A percentile compares a stretch with the other conserved stretches of the same genome.
phyloP scores from a whole-genome alignment of 768 basidiomycete genomes.

The Pulveroboletus sp. region DNA sequence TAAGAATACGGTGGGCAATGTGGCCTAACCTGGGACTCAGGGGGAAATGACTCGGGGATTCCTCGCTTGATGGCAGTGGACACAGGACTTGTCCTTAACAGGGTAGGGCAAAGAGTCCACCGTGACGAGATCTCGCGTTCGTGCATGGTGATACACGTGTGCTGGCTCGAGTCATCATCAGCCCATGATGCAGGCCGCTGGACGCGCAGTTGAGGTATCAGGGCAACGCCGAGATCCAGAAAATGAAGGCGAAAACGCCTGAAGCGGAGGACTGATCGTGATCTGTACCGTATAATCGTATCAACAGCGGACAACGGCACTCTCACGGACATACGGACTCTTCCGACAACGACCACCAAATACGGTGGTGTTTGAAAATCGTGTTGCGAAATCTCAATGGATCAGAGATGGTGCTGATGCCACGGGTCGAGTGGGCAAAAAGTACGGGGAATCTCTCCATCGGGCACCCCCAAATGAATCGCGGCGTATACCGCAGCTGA shows the following conservation, averaged over 20 bases:
- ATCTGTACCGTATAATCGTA: slow-evolving; percentile 22
- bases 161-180: slow-evolving; percentile 7
- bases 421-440: slow-evolving; percentile 11
- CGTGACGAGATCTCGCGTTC: slow-evolving; percentile 5
- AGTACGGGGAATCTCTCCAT: slow-evolving; percentile 5
- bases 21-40: slow-evolving; percentile 16
- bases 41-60: slow-evolving; percentile 13
- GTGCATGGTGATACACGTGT: slow-evolving; percentile 25
- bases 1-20: slow-evolving; percentile 16
- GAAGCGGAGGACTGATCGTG: slow-evolving; percentile 15
- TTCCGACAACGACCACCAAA: slow-evolving; percentile 19
- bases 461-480: background rate
- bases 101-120: slow-evolving; percentile 4
- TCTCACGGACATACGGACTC: slow-evolving; percentile 26
- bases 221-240: slow-evolving; percentile 18
- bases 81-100: slow-evolving; percentile 12
- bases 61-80: slow-evolving; percentile 13
- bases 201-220: slow-evolving; percentile 14
- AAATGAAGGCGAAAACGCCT: slow-evolving; percentile 18
- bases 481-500: background rate
- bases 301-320: slow-evolving; percentile 10
- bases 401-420: slow-evolving; percentile 22
- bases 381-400: slow-evolving; percentile 19
- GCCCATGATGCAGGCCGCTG: slow-evolving; percentile 6
- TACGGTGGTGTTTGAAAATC: slow-evolving; percentile 18